Base-by-base conservation (phyloP, 148 eudicot species). In the Chenopodium berlandieri region DNA sequence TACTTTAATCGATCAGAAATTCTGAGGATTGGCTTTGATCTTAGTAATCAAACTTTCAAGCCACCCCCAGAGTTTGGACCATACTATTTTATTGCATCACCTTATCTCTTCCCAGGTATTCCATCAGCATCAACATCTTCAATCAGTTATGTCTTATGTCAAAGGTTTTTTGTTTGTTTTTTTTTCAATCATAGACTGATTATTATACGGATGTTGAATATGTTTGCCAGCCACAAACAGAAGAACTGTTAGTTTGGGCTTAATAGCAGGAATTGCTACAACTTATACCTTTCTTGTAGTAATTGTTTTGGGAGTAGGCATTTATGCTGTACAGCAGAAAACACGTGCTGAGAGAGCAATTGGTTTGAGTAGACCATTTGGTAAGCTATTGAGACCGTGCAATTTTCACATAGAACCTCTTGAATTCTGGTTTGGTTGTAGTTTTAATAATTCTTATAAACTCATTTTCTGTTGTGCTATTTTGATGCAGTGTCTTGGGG, bases 51-150 rank as follows among this genome's bases (percentile, higher is more conserved):
- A 73, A 91, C 89, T 52, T 93, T 89, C 79, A 93, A 93, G 85
- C 97, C 97, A 30, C 98, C 98, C 64, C 70, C 40, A 0, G 85
- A 74, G 64, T 93, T 95, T 81, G 98, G 97, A 67, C 97, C 97
- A 9, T 95, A 93, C 75, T 91, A 84, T 85, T 93, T 95, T 73
- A 85, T 92, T 31, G 97, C 97, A 47, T 79, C 86, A 73, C 91
- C 97, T 22, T 95, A 95, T 78, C 37, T 78, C 81, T 93, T 95
- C 77, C 89, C 86, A 89, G 98, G 98, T 94, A 87, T 75, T 72
- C 27, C 19, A 31, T 62, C 64, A 2, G 56, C 44, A 76, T 25
- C 66, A 2, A 54, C 54, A 76, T 37, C 56, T 73, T 85, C 34
- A 16, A 12, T 48, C 10, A 25, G 22, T n/a, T 54, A 17, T 50